These are phyloP conservation scores for Aspergillus texensis DNA, from an alignment of 2,329 filamentous ascomycete genomes.

Conservation along the genomic window DNA sequence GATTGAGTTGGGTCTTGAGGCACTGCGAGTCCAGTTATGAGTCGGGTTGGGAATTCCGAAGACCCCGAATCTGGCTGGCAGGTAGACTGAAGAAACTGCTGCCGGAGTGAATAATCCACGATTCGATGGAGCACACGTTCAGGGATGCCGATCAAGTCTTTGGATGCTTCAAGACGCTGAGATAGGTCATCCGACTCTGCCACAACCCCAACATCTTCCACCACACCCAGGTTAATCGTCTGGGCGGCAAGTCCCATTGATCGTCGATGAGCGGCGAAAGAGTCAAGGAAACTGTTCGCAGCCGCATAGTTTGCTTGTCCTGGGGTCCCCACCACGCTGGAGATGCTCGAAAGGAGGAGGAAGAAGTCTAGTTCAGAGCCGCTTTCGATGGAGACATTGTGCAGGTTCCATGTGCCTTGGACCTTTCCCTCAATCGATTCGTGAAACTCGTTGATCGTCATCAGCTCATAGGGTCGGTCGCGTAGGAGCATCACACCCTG, in stretches of 20 bases:
- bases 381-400: conserved; percentile 17
- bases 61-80: neutral
- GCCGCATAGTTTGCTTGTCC: conserved; percentile 30
- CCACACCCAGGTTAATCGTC: conserved; percentile 32
- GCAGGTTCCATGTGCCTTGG: conserved; percentile 31
- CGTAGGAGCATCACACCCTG: conserved; percentile 22
- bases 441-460: conserved; percentile 37
- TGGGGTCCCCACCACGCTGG: conserved; percentile 23
- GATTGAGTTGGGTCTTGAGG: conserved; percentile 10
- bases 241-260: conserved; percentile 17
- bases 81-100: neutral
- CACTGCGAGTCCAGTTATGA: conserved; percentile 11
- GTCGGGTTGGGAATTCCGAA: neutral
- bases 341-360: conserved; percentile 27
- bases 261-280: conserved; percentile 20
- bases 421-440: conserved; percentile 36
- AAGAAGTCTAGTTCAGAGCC: conserved; percentile 23
- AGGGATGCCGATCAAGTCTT: conserved; percentile 1
- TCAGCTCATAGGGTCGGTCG: conserved; percentile 25
- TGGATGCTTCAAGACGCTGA: neutral
- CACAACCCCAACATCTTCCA: conserved; percentile 34
- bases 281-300: conserved; percentile 28
- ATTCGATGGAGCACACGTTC: conserved; percentile 8
- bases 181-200: conserved; percentile 5
- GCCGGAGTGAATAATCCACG: conserved; percentile 1